Percentiles rank a stretch among this genome's conserved stretches.
Evolutionary conservation across 2,329 filamentous ascomycete genomes (phyloP).

Genomic region (Cercospora sp.): DNA sequence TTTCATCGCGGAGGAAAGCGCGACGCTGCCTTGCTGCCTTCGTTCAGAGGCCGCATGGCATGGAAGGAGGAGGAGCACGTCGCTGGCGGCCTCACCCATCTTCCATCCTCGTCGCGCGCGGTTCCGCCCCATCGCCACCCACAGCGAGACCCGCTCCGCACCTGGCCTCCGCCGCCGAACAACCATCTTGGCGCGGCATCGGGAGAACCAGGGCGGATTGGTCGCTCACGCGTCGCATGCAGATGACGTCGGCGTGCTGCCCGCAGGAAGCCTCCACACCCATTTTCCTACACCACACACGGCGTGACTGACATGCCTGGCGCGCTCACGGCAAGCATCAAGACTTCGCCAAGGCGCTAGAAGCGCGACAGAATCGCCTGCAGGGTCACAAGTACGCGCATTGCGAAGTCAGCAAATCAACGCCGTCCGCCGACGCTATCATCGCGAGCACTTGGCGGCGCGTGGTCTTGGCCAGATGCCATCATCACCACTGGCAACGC

Average conservation of each 20-base stretch:
- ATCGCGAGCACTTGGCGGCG: slow-evolving; percentile 2
- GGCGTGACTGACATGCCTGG: background rate
- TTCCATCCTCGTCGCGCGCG: background rate
- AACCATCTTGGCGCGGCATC: background rate
- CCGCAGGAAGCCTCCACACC: background rate
- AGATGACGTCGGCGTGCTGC: background rate
- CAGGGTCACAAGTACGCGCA: background rate
- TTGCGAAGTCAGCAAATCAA: background rate
- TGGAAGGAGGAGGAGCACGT: background rate
- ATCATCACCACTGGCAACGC: slow-evolving; percentile 1
- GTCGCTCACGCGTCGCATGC: background rate
- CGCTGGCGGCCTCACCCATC: background rate
- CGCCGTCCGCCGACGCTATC: slow-evolving; percentile 8
- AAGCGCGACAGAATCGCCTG: slow-evolving; percentile 1
- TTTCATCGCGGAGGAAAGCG: background rate
- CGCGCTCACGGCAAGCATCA: background rate
- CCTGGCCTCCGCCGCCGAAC: background rate
- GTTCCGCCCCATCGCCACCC: background rate
- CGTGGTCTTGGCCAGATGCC: background rate
- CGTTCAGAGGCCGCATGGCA: background rate
- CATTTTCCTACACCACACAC: background rate
- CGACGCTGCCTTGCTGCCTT: background rate
- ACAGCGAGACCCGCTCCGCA: background rate
- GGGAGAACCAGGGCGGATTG: background rate
- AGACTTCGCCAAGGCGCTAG: background rate